Evolutionary conservation across 108 stramenopile species (phyloP), one percentile per base, ranked within the genome.

Genomic region (Nitzschia putrida): DNA sequence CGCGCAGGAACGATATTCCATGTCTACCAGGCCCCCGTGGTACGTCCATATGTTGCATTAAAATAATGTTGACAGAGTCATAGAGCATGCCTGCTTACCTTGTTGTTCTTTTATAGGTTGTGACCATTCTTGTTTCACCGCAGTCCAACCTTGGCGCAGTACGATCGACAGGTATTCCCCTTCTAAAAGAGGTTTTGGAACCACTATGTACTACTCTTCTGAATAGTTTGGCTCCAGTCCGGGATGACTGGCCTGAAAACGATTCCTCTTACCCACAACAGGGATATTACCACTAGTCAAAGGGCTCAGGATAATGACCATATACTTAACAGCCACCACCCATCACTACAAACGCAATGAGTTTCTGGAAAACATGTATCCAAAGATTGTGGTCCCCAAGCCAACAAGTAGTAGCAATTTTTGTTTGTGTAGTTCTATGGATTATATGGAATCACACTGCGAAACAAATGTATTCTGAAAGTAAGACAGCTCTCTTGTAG

Each of bases 1-100:
- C 8, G 57, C n/a, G n/a, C 11, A 76, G 74, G 74, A 14, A 82
- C 69, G 6, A 60, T 85, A 49, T 47, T 85, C 39, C 85, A 85
- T 68, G 55, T 82, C 10, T 82, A 85, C 69, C 75, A 78, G 56
- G 68, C 74, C 38, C 85, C 85, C 2, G 58, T 85, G 75, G 85
- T 80, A 60, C 40, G 76, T 63, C 9, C 8, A 21, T 38, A 20
- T 38, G 3, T 41, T 23, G 45, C n/a, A n/a, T n/a, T n/a, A n/a
- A n/a, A n/a, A 7, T 8, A n/a, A n/a, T n/a, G n/a, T n/a, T n/a
- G n/a, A n/a, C n/a, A 4, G 29, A 34, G 29, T 34, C 4, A 34
- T 34, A 4, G 1, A 4, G 4, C 4, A 34, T 4, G 4, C 4
- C 29, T 34, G 29, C 29, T 34, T 34, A 34, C 29, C 1, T 4